These are phyloP conservation scores for Panus rudis DNA, from an alignment of 768 basidiomycete species.

Conservation along the genomic window DNA sequence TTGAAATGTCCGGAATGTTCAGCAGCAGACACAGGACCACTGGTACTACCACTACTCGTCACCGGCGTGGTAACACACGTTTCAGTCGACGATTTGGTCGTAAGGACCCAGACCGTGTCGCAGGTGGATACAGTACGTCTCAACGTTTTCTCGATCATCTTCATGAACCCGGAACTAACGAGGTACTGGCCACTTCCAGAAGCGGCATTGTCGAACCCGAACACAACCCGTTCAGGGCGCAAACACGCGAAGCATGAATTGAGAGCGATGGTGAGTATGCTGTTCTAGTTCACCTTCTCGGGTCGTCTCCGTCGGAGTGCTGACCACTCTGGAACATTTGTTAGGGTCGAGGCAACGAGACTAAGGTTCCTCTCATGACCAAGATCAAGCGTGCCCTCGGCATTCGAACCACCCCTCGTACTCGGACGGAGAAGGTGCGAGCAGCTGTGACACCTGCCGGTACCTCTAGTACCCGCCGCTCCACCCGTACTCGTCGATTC, in stretches of 20 bases:
- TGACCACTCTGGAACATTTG: too few relatives aligned
- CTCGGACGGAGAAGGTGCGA: conserved; percentile 4
- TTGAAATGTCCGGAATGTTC: background rate
- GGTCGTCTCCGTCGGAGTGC: too few relatives aligned
- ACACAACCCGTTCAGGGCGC: conserved; percentile 38
- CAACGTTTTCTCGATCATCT: background rate
- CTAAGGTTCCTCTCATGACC: conserved; percentile 45
- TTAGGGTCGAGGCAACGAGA: conserved; percentile 35
- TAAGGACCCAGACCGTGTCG: conserved; percentile 37
- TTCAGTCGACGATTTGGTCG: conserved; percentile 9
- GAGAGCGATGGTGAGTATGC: conserved; percentile 34
- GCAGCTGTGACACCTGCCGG: too few relatives aligned
- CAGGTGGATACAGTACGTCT: conserved; percentile 41
- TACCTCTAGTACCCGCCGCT: too few relatives aligned
- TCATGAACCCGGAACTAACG: conserved; percentile 10
- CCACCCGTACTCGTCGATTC: too few relatives aligned
- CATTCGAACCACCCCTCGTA: conserved; percentile 38
- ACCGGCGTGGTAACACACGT: conserved; percentile 7
- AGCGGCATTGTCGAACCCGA: conserved; percentile 44
- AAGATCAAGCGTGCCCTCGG: conserved; percentile 46
- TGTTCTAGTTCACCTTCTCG: background rate
- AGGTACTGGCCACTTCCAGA: conserved; percentile 21
- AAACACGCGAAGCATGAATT: conserved; percentile 41
- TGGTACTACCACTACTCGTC: conserved; percentile 5
- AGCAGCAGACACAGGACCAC: background rate